Base-by-base conservation (phyloP, 805 yeast genomes). In the Diddensiella caesifluorescens region DNA sequence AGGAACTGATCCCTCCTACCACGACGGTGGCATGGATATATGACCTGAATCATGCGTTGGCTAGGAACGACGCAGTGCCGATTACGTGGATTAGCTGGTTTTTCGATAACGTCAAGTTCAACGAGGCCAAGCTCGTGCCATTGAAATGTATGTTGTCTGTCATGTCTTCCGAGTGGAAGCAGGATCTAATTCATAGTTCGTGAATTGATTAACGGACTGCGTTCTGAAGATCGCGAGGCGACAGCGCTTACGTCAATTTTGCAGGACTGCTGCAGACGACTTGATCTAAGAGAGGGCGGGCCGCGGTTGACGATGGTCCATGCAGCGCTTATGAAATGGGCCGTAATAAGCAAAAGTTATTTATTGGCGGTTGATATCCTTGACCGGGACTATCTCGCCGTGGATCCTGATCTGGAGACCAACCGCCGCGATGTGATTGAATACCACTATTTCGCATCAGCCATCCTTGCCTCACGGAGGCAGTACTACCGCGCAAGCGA, bases 401-500 rank as follows among this genome's bases (percentile, higher is more conserved):
- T 35, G 28, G 21, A 35, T 35, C 10, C 12, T 5, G n/a, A 34
- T 9, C 9, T 35, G 6, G 39, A 23, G 15, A 29, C 32, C 15
- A n/a, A 26, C 10, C 20, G 23, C n/a, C n/a, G 16, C 5, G 41
- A 40, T 18, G 20, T 44, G 13, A 19, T 35, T 21, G 12, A 13
- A 9, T 44, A 19, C 30, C 41, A 36, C 30, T 35, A 13, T n/a
- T 35, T 19, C 16, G 44, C 34, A 12, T 44, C 32, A 2, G 9
- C n/a, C 9, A 35, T 44, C 9, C 41, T 44, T 27, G 15, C 30
- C 15, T 31, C 29, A 23, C n/a, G 20, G 19, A 15, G 31, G 20
- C 22, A 44, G 25, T 44, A 33, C 27, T n/a, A 22, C 27, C 23
- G 19, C 13, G 47, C 47, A 16, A 18, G 16, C 5, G 40, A 38